Conservation (phyloP, 768 basidiomycete species). For the Lactarius hatsudake region DNA sequence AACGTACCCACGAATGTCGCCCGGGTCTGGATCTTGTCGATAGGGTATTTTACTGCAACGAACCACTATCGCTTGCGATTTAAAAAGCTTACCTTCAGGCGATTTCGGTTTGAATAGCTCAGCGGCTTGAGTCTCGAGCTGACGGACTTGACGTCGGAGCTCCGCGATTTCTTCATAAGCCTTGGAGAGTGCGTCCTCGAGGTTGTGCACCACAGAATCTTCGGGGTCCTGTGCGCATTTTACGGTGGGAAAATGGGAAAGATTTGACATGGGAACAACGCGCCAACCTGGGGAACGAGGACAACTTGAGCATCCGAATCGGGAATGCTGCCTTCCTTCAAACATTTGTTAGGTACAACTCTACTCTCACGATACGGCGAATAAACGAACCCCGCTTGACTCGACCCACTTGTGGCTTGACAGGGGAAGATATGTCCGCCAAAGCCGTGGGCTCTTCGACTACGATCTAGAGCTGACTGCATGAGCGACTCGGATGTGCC, state of each 20-base stretch:
- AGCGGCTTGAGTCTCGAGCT: constrained; percentile 10
- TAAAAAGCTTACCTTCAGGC: neutral
- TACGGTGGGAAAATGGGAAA: neutral
- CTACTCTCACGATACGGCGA: neutral
- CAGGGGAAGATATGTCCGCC: neutral
- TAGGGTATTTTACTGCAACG: neutral
- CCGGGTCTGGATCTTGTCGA: neutral
- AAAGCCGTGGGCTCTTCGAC: constrained; percentile 21
- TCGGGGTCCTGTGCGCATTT: neutral
- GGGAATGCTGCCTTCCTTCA: constrained; percentile 5
- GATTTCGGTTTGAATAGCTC: constrained; percentile 7
- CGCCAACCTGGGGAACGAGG: constrained; percentile 7
- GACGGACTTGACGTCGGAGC: constrained; percentile 12
- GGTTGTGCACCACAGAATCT: constrained; percentile 12
- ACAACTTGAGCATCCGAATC: neutral
- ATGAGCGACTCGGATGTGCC: neutral
- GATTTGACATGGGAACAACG: neutral
- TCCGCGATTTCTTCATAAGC: constrained; percentile 22
- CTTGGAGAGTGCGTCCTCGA: constrained; percentile 19
- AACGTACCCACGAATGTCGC: constrained; percentile 7
- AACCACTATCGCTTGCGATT: neutral
- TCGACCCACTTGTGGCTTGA: neutral
- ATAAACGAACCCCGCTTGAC: constrained; percentile 1
- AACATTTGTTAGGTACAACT: neutral
- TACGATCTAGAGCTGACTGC: constrained; percentile 14